A percentile compares a stretch with the other conserved stretches of the same genome.
These are phyloP conservation scores for Apiosordaria backusii DNA, from an alignment of 495 filamentous ascomycete species.

Conservation along the genomic window DNA sequence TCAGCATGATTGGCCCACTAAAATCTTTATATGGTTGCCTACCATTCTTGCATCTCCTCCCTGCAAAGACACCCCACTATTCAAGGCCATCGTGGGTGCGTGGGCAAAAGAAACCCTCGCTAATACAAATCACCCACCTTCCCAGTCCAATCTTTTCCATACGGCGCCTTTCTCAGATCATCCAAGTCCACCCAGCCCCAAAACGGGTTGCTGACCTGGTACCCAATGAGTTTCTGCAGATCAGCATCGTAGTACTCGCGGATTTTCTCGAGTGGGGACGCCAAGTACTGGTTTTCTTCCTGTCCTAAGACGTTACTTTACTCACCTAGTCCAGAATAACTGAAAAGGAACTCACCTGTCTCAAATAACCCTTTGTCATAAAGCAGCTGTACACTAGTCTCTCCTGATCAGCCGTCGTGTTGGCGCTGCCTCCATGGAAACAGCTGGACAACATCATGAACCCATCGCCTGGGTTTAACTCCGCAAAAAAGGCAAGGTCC, in stretches of 20 bases:
- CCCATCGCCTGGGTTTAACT: constrained; percentile 33
- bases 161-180: constrained; percentile 5
- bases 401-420: constrained; percentile 27
- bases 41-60: not conserved
- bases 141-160: constrained; percentile 3
- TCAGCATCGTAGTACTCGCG: constrained; percentile 2
- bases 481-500: constrained; percentile 23
- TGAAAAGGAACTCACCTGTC: constrained; percentile 7
- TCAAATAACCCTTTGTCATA: constrained; percentile 11
- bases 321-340: too few relatives aligned
- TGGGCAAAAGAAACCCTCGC: not conserved
- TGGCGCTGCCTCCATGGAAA: constrained; percentile 32
- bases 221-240: constrained; percentile 9
- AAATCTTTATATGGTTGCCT: not conserved
- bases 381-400: constrained; percentile 11
- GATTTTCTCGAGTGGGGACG: constrained; percentile 2
- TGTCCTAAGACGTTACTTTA: not conserved
- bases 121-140: not conserved
- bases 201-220: constrained; percentile 11
- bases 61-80: not conserved
- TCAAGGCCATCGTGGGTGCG: too few relatives aligned
- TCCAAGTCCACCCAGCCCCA: constrained; percentile 9
- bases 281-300: constrained; percentile 12
- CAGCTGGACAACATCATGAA: constrained; percentile 32
- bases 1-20: not conserved